Base-by-base conservation (phyloP, 1,284 basidiomycete genomes). In the Neolentinus lepideus region DNA sequence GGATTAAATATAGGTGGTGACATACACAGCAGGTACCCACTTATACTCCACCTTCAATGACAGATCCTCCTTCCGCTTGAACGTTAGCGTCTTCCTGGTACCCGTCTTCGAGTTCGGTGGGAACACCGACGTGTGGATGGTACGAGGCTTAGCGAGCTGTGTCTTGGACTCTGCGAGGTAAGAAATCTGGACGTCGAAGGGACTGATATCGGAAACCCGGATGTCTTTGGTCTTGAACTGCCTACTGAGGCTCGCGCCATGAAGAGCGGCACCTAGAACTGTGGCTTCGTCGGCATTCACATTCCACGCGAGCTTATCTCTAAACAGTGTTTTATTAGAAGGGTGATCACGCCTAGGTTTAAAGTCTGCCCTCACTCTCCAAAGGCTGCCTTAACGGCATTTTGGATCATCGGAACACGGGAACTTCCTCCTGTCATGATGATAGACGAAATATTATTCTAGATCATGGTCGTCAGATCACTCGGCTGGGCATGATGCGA, bases 281-380 rank as follows among this genome's bases (percentile, higher is more conserved):
- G 91, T 90, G 0, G 94, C 93, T 76, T 99, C 96, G 68, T 99
- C 97, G 0, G 96, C 90, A 67, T 99, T 99, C 55, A 99, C 92
- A 63, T 98, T 98, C 64, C 90, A 80, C 6, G 94, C 92, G 60
- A 97, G 89, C 67, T 90, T 90, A 56, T 84, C 80, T 50, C 84
- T 88, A 60, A 1, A 57, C 9, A 10, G 47, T 29, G 60, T 26
- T 38, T 36, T 21, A 59, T 63, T 24, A 64, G 56, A 24, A 58
- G 35, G 19, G 46, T 29, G 43, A 35, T 3, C 48, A 35, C 22
- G 24, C 16, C n/a, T n/a, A n/a, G n/a, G n/a, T n/a, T n/a, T n/a
- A n/a, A 9, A 14, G 2, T 25, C 8, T 6, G n/a, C 12, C 77
- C 83, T 59, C 66, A 85, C 80, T 87, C 83, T 66, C 92, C 92